phyloP scores from a whole-genome alignment of 225 moss, liverwort and hornwort genomes.

The Pseudoscleropodium purum region DNA sequence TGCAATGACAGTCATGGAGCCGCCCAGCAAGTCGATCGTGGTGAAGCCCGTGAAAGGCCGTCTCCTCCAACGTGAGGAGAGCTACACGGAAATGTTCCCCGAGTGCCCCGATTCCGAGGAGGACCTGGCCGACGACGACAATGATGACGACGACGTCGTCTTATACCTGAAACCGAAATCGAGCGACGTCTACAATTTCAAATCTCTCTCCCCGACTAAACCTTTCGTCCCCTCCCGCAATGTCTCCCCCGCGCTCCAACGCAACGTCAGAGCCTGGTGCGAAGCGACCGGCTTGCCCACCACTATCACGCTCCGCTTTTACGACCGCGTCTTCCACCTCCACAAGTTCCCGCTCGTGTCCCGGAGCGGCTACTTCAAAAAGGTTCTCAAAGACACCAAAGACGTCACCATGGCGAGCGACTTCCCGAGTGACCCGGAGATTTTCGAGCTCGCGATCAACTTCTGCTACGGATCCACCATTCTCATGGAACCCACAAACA shows the following conservation, averaged over 20 bases:
- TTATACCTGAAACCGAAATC: constrained; percentile 17
- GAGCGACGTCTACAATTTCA: constrained; percentile 17
- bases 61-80: constrained; percentile 35
- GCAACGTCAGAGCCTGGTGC: constrained; percentile 47
- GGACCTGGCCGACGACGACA: constrained; percentile 6
- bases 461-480: constrained; percentile 79
- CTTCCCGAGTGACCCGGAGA: constrained; percentile 49
- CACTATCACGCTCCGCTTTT: constrained; percentile 46
- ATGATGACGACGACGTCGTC: constrained; percentile 23
- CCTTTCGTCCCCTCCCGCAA: neutral
- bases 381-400: constrained; percentile 37
- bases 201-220: neutral
- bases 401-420: constrained; percentile 42
- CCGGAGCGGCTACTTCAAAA: constrained; percentile 64
- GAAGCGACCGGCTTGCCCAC: constrained; percentile 67
- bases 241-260: constrained; percentile 34
- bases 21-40: constrained; percentile 10
- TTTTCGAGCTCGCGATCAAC: constrained; percentile 56
- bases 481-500: constrained; percentile 71
- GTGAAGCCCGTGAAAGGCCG: constrained; percentile 30
- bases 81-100: constrained; percentile 35
- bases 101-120: neutral
- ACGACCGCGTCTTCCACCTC: constrained; percentile 51
- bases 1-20: constrained; percentile 33
- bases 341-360: constrained; percentile 77